phyloP scores from a whole-genome alignment of 2,329 filamentous ascomycete genomes.

The Chalara sp. region DNA sequence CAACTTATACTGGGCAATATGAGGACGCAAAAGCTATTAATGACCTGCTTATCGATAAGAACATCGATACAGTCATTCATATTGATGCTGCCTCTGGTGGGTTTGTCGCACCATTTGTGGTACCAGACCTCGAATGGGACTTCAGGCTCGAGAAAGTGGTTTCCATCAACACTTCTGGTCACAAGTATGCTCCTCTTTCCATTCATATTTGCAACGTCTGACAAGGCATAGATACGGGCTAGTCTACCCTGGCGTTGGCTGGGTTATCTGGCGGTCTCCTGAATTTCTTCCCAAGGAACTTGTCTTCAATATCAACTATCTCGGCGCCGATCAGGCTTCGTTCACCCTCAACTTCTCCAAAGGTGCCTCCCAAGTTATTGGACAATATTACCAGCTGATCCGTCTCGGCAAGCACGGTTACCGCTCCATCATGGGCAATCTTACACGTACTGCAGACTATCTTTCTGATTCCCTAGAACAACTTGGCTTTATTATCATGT shows the following conservation, averaged over 20 bases:
- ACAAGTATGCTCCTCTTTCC: conserved; percentile 58
- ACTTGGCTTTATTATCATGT: conserved; percentile 84
- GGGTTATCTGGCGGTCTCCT: conserved; percentile 82
- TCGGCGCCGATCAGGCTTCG: conserved; percentile 88
- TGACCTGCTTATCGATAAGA: conserved; percentile 69
- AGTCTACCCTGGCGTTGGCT: conserved; percentile 88
- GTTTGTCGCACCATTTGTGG: conserved; percentile 88
- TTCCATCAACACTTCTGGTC: conserved; percentile 89
- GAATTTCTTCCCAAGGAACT: conserved; percentile 80
- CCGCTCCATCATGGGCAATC: conserved; percentile 86
- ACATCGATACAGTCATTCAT: conserved; percentile 80
- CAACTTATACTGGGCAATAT: conserved; percentile 93
- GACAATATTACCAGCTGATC: conserved; percentile 96
- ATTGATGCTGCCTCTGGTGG: conserved; percentile 90
- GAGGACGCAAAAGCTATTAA: conserved; percentile 92
- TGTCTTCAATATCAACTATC: conserved; percentile 99
- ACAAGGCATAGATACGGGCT: conserved; percentile 44
- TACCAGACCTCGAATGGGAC: conserved; percentile 81
- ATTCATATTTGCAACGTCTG: not conserved
- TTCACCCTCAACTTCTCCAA: conserved; percentile 98
- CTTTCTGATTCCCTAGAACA: conserved; percentile 65
- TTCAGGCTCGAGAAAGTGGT: conserved; percentile 85
- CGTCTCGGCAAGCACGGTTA: conserved; percentile 90
- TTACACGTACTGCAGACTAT: conserved; percentile 86
- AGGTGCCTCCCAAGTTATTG: conserved; percentile 88